Base-by-base conservation (phyloP, 148 eudicot species). In the Vaccinium myrtillus region DNA sequence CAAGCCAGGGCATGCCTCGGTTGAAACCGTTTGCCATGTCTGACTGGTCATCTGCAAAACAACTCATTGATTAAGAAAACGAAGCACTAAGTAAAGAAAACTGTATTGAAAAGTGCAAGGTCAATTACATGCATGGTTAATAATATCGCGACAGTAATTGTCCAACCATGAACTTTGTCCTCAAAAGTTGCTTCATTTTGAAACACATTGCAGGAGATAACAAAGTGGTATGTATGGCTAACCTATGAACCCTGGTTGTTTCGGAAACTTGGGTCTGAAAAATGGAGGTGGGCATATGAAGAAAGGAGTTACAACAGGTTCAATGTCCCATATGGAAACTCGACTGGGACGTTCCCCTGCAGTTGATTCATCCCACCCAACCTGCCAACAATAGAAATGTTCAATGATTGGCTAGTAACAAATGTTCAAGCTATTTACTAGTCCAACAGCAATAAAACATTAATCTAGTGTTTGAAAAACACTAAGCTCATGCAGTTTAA, bases 321-420 rank as follows among this genome's bases (percentile, higher is more conserved):
- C 99, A 76, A 95, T 90, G 46, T 96, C 99, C 99, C 99, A 96
- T 46, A 95, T 90, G 70, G 98, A 96, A 85, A 96, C 99, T 83
- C 99, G 94, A 84, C 89, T 88, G 30, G 99, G 99, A 83, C 98
- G 98, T 58, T 93, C 99, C 76, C 98, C 99, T 58, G 98, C 95
- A 75, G 98, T 92, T 78, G 99, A 96, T 88, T 96, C 99, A 89
- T 96, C 99, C 99, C 99, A 96, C 74, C 99, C 99, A 87, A 96
- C 99, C 98, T 97, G 85, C 61, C 84, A 88, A 87, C 16, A 83
- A 63, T 65, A 77, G n/a, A 67, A 5, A 81, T 58, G 56, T 75
- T 36, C 30, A 70, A 58, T 30, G 46, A 5, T 81, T 43, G 70
- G 56, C 56, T 1, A 39, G 0, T 25, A 30, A 70, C 1, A 75